Evolutionary conservation across 2,329 filamentous ascomycete species (phyloP), one percentile per base, ranked within the genome.

Genomic region (Grosmannia penicillata): DNA sequence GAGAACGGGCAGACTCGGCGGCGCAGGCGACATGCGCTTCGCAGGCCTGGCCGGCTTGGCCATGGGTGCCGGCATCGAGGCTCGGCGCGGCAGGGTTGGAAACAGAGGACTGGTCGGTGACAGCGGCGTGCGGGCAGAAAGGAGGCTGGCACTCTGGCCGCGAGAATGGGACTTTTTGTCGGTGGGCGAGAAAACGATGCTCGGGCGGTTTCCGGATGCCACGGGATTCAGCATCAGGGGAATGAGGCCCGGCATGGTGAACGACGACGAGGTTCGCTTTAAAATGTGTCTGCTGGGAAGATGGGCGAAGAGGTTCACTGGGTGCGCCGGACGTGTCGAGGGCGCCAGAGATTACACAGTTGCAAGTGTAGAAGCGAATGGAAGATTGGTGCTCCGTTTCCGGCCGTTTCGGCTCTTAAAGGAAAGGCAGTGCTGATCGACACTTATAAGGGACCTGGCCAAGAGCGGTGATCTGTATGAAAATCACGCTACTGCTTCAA

Each of bases 1-100:
- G 10, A 67, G 51, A 8, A 52, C 50, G 10, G 46, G 34, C 18
- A 47, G 31, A 10, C 23, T 22, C 4, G 43, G 4, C 0, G 41
- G 42, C 3, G 36, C 34, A 8, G 47, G 38, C 1, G 53, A 51
- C 8, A 47, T 34, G 14, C 49, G 49, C 37, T 49, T 51, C 26
- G 45, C 18, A 5, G 41, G 37, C 30, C 46, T 53, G 27, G 45
- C 18, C 6, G 41, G 37, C 30, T 46, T 53, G 7, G 47, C 2
- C 24, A 11, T 37, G 2, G 32, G 13, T 2, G 19, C n/a, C 2
- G 43, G 45, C 32, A 44, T 26, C 11, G 45, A 47, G 3, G 42
- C 26, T 2, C 40, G 40, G 4, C 38, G 38, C 2, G 32, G 26
- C 1, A 22, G n/a, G 11, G 21, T n/a, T 8, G 37, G 27, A 2